Evolutionary conservation across 2,329 filamentous ascomycete species (phyloP).

Genomic region (Alternaria brassicicola): DNA sequence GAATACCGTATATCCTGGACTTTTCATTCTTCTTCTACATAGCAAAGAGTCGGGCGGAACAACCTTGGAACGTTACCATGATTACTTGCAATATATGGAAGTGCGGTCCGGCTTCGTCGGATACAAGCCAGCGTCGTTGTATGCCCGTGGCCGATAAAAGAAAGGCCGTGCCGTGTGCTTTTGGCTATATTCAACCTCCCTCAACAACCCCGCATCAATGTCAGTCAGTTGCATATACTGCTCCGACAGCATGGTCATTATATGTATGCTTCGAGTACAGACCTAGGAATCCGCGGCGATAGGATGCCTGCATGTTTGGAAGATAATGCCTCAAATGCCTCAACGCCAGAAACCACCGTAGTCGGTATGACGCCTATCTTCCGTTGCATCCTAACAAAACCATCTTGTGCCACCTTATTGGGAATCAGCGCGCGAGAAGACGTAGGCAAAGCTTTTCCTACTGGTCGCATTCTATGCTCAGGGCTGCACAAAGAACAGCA

Average conservation of each 20-base stretch:
- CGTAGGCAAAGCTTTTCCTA: neutral
- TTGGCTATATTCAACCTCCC: neutral
- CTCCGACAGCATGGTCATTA: neutral
- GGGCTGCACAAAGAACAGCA: neutral
- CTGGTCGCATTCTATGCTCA: neutral
- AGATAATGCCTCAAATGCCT: neutral
- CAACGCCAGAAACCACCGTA: neutral
- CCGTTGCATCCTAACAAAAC: neutral
- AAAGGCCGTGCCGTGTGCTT: neutral
- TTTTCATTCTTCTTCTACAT: neutral
- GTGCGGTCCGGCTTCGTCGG: neutral
- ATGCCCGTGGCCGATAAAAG: neutral
- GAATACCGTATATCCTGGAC: neutral
- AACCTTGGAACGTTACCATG: too few relatives aligned
- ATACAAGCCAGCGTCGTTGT: neutral
- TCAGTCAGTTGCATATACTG: neutral
- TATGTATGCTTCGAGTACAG: neutral
- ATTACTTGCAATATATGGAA: neutral
- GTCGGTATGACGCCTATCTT: fast-evolving
- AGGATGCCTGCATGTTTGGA: neutral
- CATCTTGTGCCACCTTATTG: neutral
- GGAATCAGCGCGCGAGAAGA: neutral
- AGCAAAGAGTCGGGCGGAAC: neutral
- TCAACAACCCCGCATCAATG: neutral
- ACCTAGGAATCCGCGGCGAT: neutral